A percentile compares a stretch with the other conserved stretches of the same genome.
Conservation (phyloP, 495 filamentous ascomycete genomes). For the Chaetomium fimeti region DNA sequence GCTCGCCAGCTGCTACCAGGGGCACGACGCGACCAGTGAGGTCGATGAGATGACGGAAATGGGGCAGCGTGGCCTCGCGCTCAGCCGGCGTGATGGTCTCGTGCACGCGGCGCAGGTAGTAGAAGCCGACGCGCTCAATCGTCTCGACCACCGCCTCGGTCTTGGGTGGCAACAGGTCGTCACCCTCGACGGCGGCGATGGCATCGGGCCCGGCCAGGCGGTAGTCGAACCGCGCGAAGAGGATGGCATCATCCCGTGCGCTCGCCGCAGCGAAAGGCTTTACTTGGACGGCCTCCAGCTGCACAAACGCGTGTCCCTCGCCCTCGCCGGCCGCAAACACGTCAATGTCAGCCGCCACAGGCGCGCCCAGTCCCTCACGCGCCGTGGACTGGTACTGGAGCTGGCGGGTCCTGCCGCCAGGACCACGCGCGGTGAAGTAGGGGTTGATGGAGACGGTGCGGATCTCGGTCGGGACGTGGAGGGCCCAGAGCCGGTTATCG, state of each 20-base stretch:
- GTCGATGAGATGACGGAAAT: constrained; percentile 19
- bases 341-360: not conserved
- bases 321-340: not conserved
- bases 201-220: not conserved
- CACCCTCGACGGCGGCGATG: not conserved
- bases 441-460: constrained; percentile 25
- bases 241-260: not conserved
- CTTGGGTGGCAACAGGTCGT: not conserved
- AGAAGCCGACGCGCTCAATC: not conserved
- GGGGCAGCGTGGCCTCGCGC: constrained; percentile 13
- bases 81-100: constrained; percentile 3
- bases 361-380: not conserved
- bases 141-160: not conserved
- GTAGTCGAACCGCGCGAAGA: not conserved
- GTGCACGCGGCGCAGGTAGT: constrained; percentile 15
- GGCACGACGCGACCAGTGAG: not conserved
- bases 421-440: not conserved
- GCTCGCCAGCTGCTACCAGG: not conserved
- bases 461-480: constrained; percentile 30
- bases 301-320: constrained; percentile 7
- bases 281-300: constrained; percentile 25
- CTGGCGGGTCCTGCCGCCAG: not conserved
- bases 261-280: constrained; percentile 5
- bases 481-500: constrained; percentile 24
- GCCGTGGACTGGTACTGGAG: constrained; percentile 8